These are phyloP conservation scores for Mucor irregularis DNA, from an alignment of 371 early-diverging fungal genomes.

Conservation along the genomic window DNA sequence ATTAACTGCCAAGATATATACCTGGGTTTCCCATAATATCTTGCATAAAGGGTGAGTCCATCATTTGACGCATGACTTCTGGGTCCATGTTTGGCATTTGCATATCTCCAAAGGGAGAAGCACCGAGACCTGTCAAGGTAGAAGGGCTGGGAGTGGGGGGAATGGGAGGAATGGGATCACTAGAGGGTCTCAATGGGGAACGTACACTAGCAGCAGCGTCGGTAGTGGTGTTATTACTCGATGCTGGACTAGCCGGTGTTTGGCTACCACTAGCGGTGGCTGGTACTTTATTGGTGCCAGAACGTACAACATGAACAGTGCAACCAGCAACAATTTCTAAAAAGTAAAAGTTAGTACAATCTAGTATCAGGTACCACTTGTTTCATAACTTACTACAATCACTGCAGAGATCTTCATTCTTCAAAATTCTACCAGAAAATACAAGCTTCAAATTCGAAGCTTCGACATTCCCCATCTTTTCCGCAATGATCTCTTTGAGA, in stretches of 20 bases:
- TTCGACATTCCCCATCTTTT: conserved; percentile 48
- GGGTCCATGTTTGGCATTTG: conserved; percentile 41
- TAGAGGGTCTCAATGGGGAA: not conserved
- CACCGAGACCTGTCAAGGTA: conserved; percentile 19
- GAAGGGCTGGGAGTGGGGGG: conserved; percentile 23
- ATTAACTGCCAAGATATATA: too few relatives aligned
- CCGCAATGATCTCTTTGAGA: conserved; percentile 61
- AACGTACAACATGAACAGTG: conserved; percentile 64
- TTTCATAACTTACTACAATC: conserved; percentile 68
- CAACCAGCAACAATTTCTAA: conserved; percentile 58
- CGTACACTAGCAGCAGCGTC: conserved; percentile 1
- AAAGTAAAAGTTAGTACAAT: conserved; percentile 54
- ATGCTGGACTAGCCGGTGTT: conserved; percentile 15
- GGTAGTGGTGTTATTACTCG: conserved; percentile 5
- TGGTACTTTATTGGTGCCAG: conserved; percentile 47
- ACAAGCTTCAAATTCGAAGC: conserved; percentile 66
- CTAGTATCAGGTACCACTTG: too few relatives aligned
- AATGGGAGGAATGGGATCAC: conserved; percentile 21
- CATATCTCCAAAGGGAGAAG: conserved; percentile 27
- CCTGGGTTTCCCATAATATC: conserved; percentile 46
- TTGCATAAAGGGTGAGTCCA: conserved; percentile 58
- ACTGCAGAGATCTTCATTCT: conserved; percentile 63
- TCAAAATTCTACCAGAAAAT: conserved; percentile 71
- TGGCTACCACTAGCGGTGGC: not conserved
- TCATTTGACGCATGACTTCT: conserved; percentile 51